Conservation (phyloP, 2,329 filamentous ascomycete genomes). For the Ceratocystis cubensis region DNA sequence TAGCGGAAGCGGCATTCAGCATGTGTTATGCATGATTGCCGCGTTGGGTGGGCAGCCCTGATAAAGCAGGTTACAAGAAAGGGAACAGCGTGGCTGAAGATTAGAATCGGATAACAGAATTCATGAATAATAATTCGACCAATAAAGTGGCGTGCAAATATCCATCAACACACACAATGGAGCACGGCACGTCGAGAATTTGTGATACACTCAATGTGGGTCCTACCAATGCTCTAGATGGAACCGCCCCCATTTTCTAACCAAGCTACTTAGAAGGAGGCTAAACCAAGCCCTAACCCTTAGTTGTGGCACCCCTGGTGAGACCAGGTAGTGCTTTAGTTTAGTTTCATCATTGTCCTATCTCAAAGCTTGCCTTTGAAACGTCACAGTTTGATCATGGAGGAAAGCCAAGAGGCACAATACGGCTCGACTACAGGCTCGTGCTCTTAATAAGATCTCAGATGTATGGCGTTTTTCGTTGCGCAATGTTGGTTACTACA, state of each 20-base stretch:
- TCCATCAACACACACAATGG: background rate
- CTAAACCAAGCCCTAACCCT: background rate
- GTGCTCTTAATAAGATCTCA: background rate
- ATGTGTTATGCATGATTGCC: background rate
- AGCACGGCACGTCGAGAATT: background rate
- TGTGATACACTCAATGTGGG: background rate
- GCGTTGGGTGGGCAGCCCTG: no score
- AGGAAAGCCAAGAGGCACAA: background rate
- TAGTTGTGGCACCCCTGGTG: background rate
- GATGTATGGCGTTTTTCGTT: background rate
- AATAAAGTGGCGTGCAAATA: background rate
- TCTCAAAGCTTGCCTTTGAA: background rate
- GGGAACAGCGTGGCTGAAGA: background rate
- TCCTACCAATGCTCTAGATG: background rate
- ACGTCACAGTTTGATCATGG: background rate
- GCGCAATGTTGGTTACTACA: background rate
- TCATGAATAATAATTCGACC: background rate
- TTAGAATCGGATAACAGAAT: background rate
- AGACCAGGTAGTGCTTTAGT: background rate
- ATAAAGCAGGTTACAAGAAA: background rate
- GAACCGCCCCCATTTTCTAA: background rate
- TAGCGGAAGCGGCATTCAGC: no score
- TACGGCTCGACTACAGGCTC: background rate
- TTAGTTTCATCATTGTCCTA: conserved; percentile 1
- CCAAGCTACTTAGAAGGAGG: no score